Evolutionary conservation across 2,329 filamentous ascomycete species (phyloP).

Genomic region (Exophiala sideris): DNA sequence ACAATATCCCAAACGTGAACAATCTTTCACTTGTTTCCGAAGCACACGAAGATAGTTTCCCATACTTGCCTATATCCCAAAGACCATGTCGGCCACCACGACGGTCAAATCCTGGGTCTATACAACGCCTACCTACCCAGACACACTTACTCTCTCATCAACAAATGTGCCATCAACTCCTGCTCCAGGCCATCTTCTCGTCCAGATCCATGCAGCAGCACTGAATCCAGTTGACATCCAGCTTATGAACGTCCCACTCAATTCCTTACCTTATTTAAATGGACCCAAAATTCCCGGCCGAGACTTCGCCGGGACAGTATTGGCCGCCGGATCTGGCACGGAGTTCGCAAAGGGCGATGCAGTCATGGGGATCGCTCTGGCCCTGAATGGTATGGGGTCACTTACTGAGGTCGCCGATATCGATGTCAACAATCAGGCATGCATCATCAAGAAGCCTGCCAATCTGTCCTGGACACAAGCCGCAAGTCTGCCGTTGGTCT

Average conservation of each 20-base stretch:
- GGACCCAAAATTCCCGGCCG: conserved; percentile 17
- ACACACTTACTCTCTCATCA: conserved; percentile 14
- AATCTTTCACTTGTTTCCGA: too few relatives aligned
- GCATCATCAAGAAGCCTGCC: conserved; percentile 19
- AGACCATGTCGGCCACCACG: conserved; percentile 11
- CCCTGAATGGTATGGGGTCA: conserved; percentile 13
- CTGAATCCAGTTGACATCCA: conserved; percentile 24
- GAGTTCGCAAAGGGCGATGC: conserved; percentile 19
- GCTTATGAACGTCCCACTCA: conserved; percentile 21
- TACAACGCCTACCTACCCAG: conserved; percentile 15
- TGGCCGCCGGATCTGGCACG: conserved; percentile 13
- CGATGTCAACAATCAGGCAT: conserved; percentile 10
- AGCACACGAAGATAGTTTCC: not conserved
- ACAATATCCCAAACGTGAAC: too few relatives aligned
- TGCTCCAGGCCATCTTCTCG: conserved; percentile 10
- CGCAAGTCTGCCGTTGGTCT: conserved; percentile 21
- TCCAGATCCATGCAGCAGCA: conserved; percentile 15
- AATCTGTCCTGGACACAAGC: conserved; percentile 16
- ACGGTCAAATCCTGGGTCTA: conserved; percentile 20
- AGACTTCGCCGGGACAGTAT: conserved; percentile 19
- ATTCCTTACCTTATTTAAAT: conserved; percentile 16
- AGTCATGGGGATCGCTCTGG: conserved; percentile 14
- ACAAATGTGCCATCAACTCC: conserved; percentile 14
- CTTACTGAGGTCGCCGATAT: conserved; percentile 19
- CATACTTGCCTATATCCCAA: too few relatives aligned